Conservation (phyloP, 352 stramenopile species). For the Pythium utonaiense region DNA sequence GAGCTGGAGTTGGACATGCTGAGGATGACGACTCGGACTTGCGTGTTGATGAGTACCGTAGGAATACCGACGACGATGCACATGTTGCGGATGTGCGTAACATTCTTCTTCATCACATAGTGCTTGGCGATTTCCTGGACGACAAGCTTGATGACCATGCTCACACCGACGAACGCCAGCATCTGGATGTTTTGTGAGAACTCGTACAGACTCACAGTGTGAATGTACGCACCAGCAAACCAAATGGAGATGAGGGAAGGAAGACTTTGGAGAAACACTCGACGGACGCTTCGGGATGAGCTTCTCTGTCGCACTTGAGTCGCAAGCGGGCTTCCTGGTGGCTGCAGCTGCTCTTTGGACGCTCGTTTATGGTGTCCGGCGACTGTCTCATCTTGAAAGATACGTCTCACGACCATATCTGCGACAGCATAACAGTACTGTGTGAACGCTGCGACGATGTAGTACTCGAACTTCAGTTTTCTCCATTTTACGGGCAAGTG, state of each 20-base stretch:
- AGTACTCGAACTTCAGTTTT: background rate
- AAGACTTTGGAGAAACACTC: background rate
- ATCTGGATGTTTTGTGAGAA: background rate
- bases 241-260: background rate
- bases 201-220: conserved; percentile 7
- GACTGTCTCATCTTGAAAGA: background rate
- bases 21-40: conserved; percentile 26
- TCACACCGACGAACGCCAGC: conserved; percentile 7
- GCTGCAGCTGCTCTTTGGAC: background rate
- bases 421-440: background rate
- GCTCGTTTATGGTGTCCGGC: background rate
- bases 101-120: conserved; percentile 1
- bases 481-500: background rate
- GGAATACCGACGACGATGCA: conserved; percentile 20
- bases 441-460: background rate
- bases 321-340: background rate
- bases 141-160: background rate
- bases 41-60: conserved; percentile 34
- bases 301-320: background rate
- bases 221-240: conserved; percentile 12
- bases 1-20: conserved; percentile 17
- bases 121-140: conserved; percentile 18
- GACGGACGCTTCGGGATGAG: background rate
- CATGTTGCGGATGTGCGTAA: conserved; percentile 16
- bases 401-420: background rate